Percentiles rank a stretch among this genome's conserved stretches.
Conservation (phyloP, 2,329 filamentous ascomycete genomes). For the Alternaria ventricosa region DNA sequence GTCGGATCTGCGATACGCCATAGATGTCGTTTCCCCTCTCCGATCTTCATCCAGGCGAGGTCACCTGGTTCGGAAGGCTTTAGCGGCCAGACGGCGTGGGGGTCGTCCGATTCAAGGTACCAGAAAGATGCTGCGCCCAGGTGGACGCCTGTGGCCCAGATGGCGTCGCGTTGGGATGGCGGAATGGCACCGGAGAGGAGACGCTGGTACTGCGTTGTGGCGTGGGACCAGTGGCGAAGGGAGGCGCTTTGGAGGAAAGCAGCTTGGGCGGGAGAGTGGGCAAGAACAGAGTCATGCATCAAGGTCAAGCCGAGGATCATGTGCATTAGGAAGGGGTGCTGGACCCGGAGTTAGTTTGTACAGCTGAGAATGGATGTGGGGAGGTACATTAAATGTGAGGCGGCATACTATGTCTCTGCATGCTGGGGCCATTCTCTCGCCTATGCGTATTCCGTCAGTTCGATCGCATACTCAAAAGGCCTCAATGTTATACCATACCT, state of each 20-base stretch:
- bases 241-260: slow-evolving; percentile 47
- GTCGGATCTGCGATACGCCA: slow-evolving; percentile 60
- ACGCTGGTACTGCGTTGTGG: slow-evolving; percentile 56
- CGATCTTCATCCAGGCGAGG: slow-evolving; percentile 66
- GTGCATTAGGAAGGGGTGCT: slow-evolving; percentile 64
- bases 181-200: slow-evolving; percentile 49
- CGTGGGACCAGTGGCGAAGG: slow-evolving; percentile 56
- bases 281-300: slow-evolving; percentile 60
- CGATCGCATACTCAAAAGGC: background rate
- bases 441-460: background rate
- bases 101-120: slow-evolving; percentile 51
- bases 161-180: slow-evolving; percentile 53
- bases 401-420: slow-evolving; percentile 48
- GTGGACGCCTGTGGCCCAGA: slow-evolving; percentile 57
- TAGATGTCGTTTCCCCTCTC: slow-evolving; percentile 62
- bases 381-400: slow-evolving; percentile 41
- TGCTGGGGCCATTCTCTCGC: slow-evolving; percentile 32
- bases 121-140: slow-evolving; percentile 57
- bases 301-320: slow-evolving; percentile 60
- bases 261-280: slow-evolving; percentile 15
- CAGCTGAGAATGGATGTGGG: too few species aligned
- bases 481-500: background rate
- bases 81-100: slow-evolving; percentile 64
- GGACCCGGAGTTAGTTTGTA: background rate
- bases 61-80: slow-evolving; percentile 52